A percentile compares a stretch with the other conserved stretches of the same genome.
Conservation (phyloP, 345 rosid species). For the Sisymbrium altissimum region DNA sequence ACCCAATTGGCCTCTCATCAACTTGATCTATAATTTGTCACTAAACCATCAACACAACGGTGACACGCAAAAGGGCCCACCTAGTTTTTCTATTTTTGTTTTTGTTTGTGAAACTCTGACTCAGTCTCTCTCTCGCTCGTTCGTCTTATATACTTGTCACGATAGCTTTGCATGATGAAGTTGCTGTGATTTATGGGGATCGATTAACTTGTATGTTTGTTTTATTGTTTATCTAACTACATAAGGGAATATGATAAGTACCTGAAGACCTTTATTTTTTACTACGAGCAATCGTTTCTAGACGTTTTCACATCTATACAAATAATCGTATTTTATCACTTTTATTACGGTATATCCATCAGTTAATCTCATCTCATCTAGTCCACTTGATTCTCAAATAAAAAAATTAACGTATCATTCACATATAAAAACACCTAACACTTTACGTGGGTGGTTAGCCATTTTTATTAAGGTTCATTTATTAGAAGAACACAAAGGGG, state of each 20-base stretch:
- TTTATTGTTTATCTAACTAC: neutral
- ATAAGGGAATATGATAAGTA: neutral
- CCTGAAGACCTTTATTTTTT: neutral
- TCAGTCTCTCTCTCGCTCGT: neutral
- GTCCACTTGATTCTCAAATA: neutral
- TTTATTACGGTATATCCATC: neutral
- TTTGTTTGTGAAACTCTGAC: constrained; percentile 12
- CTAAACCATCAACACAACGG: neutral
- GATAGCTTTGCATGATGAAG: neutral
- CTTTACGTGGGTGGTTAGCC: constrained; percentile 16
- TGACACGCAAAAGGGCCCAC: neutral
- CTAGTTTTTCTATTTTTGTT: neutral
- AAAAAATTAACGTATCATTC: neutral
- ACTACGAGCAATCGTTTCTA: neutral
- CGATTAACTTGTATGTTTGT: neutral
- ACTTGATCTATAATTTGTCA: constrained; percentile 10
- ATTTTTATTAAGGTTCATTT: constrained; percentile 5
- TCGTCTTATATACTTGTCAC: neutral
- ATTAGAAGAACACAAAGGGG: neutral
- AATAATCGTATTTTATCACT: too few relatives aligned
- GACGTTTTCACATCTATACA: neutral
- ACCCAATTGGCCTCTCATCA: constrained; percentile 16
- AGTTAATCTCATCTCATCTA: neutral
- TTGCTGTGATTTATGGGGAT: neutral
- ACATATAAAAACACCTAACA: neutral